These are phyloP conservation scores for Solanum chilense DNA, from an alignment of 257 asterid species.

Conservation along the genomic window DNA sequence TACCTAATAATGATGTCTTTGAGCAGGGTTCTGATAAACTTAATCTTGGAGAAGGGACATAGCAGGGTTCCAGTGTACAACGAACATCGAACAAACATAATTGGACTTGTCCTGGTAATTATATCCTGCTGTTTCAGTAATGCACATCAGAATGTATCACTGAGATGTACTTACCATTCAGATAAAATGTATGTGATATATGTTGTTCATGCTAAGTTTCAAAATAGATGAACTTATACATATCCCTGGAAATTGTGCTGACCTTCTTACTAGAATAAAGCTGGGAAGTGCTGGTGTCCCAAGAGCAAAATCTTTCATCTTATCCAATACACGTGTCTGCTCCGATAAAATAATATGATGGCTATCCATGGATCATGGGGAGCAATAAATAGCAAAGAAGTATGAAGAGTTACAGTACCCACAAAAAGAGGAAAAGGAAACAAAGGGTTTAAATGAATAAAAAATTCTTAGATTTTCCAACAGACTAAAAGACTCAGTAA, in stretches of 20 bases:
- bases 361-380: neutral
- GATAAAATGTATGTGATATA: neutral
- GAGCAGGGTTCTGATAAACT: constrained; percentile 44
- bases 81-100: constrained; percentile 45
- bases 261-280: neutral
- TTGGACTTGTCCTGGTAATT: constrained; percentile 73
- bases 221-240: neutral
- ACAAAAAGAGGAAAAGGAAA: neutral
- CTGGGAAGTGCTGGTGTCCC: neutral
- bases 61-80: constrained; percentile 75
- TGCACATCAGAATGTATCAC: neutral
- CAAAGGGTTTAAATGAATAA: neutral
- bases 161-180: neutral
- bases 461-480: neutral
- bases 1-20: neutral
- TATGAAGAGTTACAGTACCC: neutral
- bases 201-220: neutral
- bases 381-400: neutral
- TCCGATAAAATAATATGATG: neutral
- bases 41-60: constrained; percentile 64
- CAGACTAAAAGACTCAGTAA: neutral
- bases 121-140: neutral
- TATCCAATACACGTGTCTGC: neutral
- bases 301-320: neutral
- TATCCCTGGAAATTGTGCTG: neutral